Evolutionary conservation across 2,329 filamentous ascomycete species (phyloP).

Genomic region (Penicillium verrucosum): DNA sequence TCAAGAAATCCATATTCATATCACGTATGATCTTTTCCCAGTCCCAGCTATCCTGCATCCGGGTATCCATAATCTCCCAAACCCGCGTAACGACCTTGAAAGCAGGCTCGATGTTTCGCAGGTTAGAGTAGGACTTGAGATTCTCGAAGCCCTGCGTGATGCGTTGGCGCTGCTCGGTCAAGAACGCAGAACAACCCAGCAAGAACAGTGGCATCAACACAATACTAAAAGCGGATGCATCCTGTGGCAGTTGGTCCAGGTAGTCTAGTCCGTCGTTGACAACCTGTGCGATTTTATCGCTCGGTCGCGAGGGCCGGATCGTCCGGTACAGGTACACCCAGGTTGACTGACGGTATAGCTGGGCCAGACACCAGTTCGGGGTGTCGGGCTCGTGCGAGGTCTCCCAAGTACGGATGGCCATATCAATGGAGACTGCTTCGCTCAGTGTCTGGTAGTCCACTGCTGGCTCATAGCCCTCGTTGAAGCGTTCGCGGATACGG

Average conservation of each 20-base stretch:
- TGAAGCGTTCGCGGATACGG: constrained; percentile 66
- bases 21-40: constrained; percentile 60
- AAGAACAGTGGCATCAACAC: constrained; percentile 61
- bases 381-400: constrained; percentile 55
- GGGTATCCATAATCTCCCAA: constrained; percentile 59
- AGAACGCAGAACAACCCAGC: constrained; percentile 60
- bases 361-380: constrained; percentile 55
- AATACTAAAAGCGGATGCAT: constrained; percentile 56
- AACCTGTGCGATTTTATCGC: constrained; percentile 54
- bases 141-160: constrained; percentile 54
- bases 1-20: constrained; percentile 60
- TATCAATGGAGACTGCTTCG: constrained; percentile 71
- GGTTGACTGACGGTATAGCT: constrained; percentile 60
- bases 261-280: constrained; percentile 59
- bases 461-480: constrained; percentile 59
- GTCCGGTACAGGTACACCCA: constrained; percentile 64
- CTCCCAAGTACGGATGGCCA: constrained; percentile 69
- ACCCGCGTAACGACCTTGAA: constrained; percentile 55
- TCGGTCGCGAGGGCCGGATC: constrained; percentile 55
- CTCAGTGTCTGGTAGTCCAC: constrained; percentile 72
- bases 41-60: constrained; percentile 58
- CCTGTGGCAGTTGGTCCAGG: constrained; percentile 53
- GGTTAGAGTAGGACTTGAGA: constrained; percentile 54
- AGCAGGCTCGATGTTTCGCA: constrained; percentile 58
- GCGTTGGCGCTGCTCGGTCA: constrained; percentile 53